phyloP scores from a whole-genome alignment of 306 rosid species.

The Cicer cuneatum region DNA sequence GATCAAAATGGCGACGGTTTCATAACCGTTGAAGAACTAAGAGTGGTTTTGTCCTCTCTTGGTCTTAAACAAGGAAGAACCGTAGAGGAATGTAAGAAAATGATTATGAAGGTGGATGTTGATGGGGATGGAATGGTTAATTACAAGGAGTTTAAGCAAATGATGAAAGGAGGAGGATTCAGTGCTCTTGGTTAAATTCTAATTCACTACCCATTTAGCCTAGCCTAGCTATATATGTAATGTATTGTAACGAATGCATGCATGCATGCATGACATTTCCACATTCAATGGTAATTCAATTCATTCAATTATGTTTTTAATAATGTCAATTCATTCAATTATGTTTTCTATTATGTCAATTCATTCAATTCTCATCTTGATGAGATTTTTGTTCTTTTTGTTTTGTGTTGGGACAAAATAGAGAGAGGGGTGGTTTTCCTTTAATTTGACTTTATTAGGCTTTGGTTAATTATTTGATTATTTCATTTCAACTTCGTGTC shows the following conservation, averaged over 20 bases:
- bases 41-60: constrained; percentile 68
- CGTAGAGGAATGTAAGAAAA: constrained; percentile 77
- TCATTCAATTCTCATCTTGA: constrained; percentile 21
- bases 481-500: constrained; percentile 13
- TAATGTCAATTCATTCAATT: constrained; percentile 4
- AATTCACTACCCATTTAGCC: background rate
- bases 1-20: constrained; percentile 87
- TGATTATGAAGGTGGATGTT: constrained; percentile 85
- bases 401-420: constrained; percentile 8
- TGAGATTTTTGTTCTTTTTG: background rate
- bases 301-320: background rate
- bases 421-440: background rate
- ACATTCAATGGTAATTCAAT: constrained; percentile 19
- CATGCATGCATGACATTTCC: constrained; percentile 5
- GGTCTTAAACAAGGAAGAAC: constrained; percentile 88
- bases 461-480: constrained; percentile 21
- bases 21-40: constrained; percentile 78
- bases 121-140: constrained; percentile 92
- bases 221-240: constrained; percentile 22
- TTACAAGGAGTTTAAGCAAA: constrained; percentile 77
- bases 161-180: constrained; percentile 88
- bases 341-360: background rate
- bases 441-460: constrained; percentile 8
- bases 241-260: background rate
- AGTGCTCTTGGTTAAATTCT: constrained; percentile 50